These are phyloP conservation scores for Austroboletus olivaceoglutinosus DNA, from an alignment of 1,284 basidiomycete genomes.

Conservation along the genomic window DNA sequence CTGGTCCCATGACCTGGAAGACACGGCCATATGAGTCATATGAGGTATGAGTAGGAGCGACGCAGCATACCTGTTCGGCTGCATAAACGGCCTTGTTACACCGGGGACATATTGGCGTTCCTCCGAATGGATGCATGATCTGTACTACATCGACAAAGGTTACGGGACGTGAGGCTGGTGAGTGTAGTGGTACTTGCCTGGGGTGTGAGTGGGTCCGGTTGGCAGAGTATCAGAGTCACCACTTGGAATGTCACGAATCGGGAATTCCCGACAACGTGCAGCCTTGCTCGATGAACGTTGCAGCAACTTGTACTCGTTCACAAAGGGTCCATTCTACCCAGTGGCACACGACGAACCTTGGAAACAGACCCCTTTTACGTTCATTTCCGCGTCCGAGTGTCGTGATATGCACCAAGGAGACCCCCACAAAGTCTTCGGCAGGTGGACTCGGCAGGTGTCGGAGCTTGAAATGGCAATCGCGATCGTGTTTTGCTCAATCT, in stretches of 20 bases:
- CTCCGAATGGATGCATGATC: constrained; percentile 64
- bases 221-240: too few species aligned
- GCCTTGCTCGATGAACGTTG: not conserved
- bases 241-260: constrained; percentile 12
- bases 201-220: not conserved
- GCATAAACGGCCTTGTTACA: constrained; percentile 73
- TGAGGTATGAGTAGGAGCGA: constrained; percentile 1
- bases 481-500: constrained; percentile 25
- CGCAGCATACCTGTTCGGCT: constrained; percentile 66
- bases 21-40: constrained; percentile 8
- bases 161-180: too few species aligned
- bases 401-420: not conserved
- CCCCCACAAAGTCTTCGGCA: not conserved
- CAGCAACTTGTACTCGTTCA: too few species aligned
- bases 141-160: too few species aligned
- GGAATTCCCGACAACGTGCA: constrained; percentile 19
- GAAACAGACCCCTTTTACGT: not conserved
- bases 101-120: constrained; percentile 60
- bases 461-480: constrained; percentile 38
- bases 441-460: constrained; percentile 25
- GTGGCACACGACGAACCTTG: not conserved
- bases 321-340: not conserved
- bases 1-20: constrained; percentile 70
- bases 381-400: constrained; percentile 1
- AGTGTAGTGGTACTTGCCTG: not conserved